Evolutionary conservation across 345 rosid species (phyloP).

Genomic region (Streptanthus diversifolius): DNA sequence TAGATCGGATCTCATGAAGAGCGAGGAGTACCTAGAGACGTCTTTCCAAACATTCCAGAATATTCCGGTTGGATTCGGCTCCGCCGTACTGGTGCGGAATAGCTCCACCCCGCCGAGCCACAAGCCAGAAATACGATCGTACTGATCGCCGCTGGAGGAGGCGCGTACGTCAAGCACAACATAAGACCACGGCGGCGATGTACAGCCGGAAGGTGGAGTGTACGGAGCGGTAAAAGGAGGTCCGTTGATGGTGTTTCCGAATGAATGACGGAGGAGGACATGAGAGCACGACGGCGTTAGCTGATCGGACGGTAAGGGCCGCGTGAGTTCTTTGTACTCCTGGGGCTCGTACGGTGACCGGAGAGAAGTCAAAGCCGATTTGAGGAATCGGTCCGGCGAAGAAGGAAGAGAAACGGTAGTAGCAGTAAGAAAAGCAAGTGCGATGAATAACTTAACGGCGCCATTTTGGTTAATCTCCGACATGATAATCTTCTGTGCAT

Average conservation of each 20-base stretch:
- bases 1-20: conserved; percentile 42
- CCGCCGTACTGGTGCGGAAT: conserved; percentile 86
- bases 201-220: conserved; percentile 52
- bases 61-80: conserved; percentile 57
- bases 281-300: conserved; percentile 55
- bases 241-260: conserved; percentile 61
- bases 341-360: conserved; percentile 26
- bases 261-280: conserved; percentile 63
- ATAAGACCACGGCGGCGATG: conserved; percentile 67
- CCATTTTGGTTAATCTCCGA: background rate
- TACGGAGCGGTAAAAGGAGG: conserved; percentile 71
- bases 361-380: conserved; percentile 17
- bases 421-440: conserved; percentile 17
- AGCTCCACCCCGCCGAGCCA: conserved; percentile 92
- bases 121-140: conserved; percentile 67
- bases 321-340: conserved; percentile 52
- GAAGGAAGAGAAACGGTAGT: conserved; percentile 22
- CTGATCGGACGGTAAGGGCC: conserved; percentile 52
- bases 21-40: conserved; percentile 61
- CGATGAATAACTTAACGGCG: conserved; percentile 13
- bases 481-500: background rate
- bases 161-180: conserved; percentile 57
- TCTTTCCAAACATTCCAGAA: conserved; percentile 85
- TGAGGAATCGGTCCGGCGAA: conserved; percentile 41
- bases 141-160: conserved; percentile 60